Evolutionary conservation across 139 green algal species (phyloP).

Genomic region (Auxenochlorella pyrenoidosa): DNA sequence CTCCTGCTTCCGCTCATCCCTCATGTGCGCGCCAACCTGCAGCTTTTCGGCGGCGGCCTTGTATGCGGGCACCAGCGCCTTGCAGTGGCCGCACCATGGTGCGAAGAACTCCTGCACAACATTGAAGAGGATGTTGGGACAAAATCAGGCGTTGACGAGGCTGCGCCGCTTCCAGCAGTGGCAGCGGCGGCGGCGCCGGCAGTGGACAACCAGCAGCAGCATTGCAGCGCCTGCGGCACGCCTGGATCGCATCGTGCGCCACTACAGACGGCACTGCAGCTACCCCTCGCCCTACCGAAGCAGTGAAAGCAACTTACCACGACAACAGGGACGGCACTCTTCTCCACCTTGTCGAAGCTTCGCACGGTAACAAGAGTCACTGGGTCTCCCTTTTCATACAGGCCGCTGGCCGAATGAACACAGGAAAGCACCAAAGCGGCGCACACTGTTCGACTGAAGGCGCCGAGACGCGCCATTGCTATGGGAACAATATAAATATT

Average conservation of each 20-base stretch:
- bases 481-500: no score
- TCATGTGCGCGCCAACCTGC: not conserved
- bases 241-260: no score
- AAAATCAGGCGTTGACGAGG: no score
- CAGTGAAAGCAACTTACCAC: slow-evolving; percentile 5
- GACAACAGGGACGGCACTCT: slow-evolving; percentile 8
- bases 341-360: not conserved
- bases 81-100: slow-evolving; percentile 55
- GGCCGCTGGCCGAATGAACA: not conserved
- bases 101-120: slow-evolving; percentile 34
- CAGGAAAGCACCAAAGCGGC: not conserved
- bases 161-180: not conserved
- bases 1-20: no score
- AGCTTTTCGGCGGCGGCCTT: slow-evolving; percentile 33
- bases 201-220: not conserved
- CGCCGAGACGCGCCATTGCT: not conserved
- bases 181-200: not conserved
- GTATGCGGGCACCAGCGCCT: slow-evolving; percentile 45
- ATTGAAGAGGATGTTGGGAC: no score
- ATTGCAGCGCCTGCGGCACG: not conserved
- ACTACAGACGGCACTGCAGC: not conserved
- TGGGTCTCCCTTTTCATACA: not conserved
- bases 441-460: not conserved
- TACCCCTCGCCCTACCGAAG: no score
- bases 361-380: not conserved